Percentiles rank a stretch among this genome's conserved stretches.
phyloP scores from a whole-genome alignment of 139 green algal species.

The Chlorella vulgaris region DNA sequence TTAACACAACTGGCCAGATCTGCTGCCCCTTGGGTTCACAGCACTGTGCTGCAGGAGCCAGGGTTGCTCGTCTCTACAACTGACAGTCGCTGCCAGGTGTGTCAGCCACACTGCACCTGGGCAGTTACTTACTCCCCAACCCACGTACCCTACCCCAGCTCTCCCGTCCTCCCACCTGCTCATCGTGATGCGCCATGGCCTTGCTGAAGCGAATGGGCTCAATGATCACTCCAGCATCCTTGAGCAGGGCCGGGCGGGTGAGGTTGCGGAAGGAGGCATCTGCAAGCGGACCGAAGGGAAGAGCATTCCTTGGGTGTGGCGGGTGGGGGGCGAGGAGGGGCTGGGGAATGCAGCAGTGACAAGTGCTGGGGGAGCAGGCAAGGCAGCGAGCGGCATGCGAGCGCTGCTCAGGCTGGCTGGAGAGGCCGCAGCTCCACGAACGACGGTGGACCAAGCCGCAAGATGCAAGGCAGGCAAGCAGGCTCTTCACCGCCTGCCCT shows the following conservation, averaged over 20 bases:
- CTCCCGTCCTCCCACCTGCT: not conserved
- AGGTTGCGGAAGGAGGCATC: conserved; percentile 74
- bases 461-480: not conserved
- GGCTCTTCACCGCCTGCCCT: not conserved
- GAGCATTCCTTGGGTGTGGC: conserved; percentile 51
- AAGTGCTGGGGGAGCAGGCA: no score
- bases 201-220: conserved; percentile 60
- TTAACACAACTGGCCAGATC: no score
- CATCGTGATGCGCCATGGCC: conserved; percentile 18
- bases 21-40: no score
- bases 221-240: conserved; percentile 80
- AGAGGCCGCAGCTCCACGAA: no score
- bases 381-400: no score
- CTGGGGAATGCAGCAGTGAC: not conserved
- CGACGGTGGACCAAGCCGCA: no score
- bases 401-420: no score
- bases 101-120: not conserved
- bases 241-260: conserved; percentile 81
- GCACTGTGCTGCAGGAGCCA: not conserved
- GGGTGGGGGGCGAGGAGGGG: no score
- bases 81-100: no score
- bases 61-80: no score
- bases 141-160: not conserved
- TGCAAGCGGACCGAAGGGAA: conserved; percentile 11
- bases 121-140: not conserved